Percentiles rank a stretch among this genome's conserved stretches.
Evolutionary conservation across 495 filamentous ascomycete genomes (phyloP).

Genomic region (Friedmanniomyces endolithicus): DNA sequence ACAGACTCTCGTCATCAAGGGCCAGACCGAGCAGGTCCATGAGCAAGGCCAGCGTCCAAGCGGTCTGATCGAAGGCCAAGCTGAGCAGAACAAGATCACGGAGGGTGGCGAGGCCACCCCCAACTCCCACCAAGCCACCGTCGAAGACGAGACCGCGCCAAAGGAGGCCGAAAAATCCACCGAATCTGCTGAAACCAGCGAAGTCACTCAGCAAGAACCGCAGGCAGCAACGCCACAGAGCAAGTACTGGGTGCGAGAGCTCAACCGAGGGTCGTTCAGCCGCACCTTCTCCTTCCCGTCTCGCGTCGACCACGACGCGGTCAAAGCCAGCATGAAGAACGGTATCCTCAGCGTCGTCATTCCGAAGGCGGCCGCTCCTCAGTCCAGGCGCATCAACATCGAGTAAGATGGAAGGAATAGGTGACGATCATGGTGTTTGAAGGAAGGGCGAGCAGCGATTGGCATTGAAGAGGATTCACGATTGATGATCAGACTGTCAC

Average conservation of each 20-base stretch:
- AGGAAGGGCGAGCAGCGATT: not conserved
- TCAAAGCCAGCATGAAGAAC: conserved; percentile 63
- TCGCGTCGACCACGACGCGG: conserved; percentile 61
- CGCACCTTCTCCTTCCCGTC: conserved; percentile 66
- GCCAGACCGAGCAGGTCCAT: conserved; percentile 43
- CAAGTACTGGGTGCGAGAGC: conserved; percentile 70
- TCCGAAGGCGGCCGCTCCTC: conserved; percentile 55
- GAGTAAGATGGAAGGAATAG: conserved; percentile 32
- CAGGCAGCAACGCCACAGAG: conserved; percentile 22
- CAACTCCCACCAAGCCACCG: conserved; percentile 45
- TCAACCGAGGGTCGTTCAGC: conserved; percentile 66
- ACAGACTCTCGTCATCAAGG: conserved; percentile 62
- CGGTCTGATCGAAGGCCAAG: conserved; percentile 28
- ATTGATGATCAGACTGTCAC: not conserved
- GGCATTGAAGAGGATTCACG: not conserved
- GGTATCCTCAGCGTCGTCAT: conserved; percentile 61
- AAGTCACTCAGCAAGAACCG: conserved; percentile 6
- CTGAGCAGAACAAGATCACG: conserved; percentile 17
- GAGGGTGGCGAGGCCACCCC: conserved; percentile 25
- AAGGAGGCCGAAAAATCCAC: conserved; percentile 4
- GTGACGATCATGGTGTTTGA: no score
- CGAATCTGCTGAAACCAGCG: conserved; percentile 19
- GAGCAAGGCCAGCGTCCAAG: conserved; percentile 33
- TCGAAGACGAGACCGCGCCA: conserved; percentile 43
- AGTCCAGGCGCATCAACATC: conserved; percentile 44